Percentiles rank a stretch among this genome's conserved stretches.
Conservation (phyloP, 345 rosid genomes). For the Hevea brasiliensis region DNA sequence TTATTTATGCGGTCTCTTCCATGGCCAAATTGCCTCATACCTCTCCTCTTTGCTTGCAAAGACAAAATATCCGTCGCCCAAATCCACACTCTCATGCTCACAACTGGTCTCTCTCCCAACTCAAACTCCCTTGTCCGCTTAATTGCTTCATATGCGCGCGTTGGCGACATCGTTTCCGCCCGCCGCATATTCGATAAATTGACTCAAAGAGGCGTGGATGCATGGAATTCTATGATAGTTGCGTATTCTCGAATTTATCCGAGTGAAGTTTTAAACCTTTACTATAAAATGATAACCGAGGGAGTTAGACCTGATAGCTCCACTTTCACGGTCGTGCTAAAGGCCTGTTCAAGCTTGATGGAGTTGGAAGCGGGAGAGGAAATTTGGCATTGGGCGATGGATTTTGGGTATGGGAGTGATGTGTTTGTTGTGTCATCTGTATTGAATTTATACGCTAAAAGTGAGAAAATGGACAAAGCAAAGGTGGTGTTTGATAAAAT, state of each 20-base stretch:
- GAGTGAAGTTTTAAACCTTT: constrained; percentile 47
- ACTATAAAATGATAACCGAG: constrained; percentile 52
- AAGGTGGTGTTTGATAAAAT: constrained; percentile 49
- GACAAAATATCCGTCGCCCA: constrained; percentile 32
- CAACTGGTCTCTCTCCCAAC: constrained; percentile 33
- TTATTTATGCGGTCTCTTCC: constrained; percentile 22
- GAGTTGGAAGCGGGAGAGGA: constrained; percentile 45
- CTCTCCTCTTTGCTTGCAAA: constrained; percentile 42
- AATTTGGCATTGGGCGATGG: constrained; percentile 57
- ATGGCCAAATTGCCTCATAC: constrained; percentile 44
- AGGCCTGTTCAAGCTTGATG: constrained; percentile 59
- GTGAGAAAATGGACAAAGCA: constrained; percentile 54
- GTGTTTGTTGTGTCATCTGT: constrained; percentile 69
- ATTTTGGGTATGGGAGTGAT: constrained; percentile 57
- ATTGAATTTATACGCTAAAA: constrained; percentile 65
- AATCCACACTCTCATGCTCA: constrained; percentile 46
- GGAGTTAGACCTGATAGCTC: constrained; percentile 68
- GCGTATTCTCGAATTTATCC: constrained; percentile 50
- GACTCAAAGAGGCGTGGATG: constrained; percentile 46
- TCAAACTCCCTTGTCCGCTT: constrained; percentile 32
- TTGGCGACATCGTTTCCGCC: constrained; percentile 44
- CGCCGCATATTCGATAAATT: constrained; percentile 56
- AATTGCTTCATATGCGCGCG: constrained; percentile 30
- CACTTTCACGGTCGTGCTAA: constrained; percentile 60
- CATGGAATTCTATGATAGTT: constrained; percentile 59